Percentiles rank a stretch among this genome's conserved stretches.
phyloP scores from a whole-genome alignment of 2,329 filamentous ascomycete species.

The Aplosporella prunicola region DNA sequence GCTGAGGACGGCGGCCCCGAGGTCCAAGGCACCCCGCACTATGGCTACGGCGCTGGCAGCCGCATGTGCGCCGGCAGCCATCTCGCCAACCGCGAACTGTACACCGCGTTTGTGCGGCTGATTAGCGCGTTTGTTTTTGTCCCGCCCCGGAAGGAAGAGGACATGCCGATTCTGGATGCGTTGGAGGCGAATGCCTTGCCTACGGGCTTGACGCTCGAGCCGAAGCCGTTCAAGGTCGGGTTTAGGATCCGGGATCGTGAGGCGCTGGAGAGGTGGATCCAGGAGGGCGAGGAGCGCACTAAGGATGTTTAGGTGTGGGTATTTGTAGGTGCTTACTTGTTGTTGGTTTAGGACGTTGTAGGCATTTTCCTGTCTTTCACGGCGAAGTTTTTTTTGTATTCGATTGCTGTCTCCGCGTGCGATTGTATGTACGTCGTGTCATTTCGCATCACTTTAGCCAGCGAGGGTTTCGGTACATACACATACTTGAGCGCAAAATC shows the following conservation, averaged over 20 bases:
- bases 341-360: no score
- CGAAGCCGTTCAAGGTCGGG: slow-evolving; percentile 42
- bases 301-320: slow-evolving; percentile 25
- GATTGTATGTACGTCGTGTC: no score
- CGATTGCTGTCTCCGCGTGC: no score
- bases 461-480: no score
- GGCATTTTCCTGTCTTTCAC: no score
- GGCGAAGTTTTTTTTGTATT: no score
- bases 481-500: no score
- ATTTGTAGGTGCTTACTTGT: no score
- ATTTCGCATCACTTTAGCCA: no score
- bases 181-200: slow-evolving; percentile 38
- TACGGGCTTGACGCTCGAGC: slow-evolving; percentile 41
- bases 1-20: slow-evolving; percentile 18
- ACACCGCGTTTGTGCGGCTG: slow-evolving; percentile 39
- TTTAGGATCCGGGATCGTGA: slow-evolving; percentile 34
- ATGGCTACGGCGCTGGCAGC: slow-evolving; percentile 39
- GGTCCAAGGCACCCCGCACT: slow-evolving; percentile 39
- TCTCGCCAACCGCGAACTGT: slow-evolving; percentile 32
- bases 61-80: slow-evolving; percentile 41
- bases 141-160: slow-evolving; percentile 29
- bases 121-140: slow-evolving; percentile 39
- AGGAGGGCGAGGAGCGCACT: slow-evolving; percentile 38
- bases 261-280: slow-evolving; percentile 37
- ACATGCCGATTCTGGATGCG: slow-evolving; percentile 36